These are phyloP conservation scores for Chaetomium olivaceum DNA, from an alignment of 2,329 filamentous ascomycete genomes.

Conservation along the genomic window DNA sequence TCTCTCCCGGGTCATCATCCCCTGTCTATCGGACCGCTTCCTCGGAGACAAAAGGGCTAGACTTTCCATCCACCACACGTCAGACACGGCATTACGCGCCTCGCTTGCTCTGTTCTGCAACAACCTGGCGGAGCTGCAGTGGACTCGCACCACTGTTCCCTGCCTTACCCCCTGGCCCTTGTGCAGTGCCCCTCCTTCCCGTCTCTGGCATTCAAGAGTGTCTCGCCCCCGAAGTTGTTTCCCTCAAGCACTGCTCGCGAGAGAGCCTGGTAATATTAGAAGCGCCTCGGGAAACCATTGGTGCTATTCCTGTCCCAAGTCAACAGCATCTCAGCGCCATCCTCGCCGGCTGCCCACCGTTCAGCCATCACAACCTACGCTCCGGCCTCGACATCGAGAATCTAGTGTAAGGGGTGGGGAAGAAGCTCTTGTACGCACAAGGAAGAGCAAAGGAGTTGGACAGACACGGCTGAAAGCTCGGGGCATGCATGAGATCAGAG, in stretches of 20 bases:
- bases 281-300: neutral
- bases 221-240: slow-evolving; percentile 1
- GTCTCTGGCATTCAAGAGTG: slow-evolving; percentile 18
- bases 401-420: neutral
- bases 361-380: neutral
- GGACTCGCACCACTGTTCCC: neutral
- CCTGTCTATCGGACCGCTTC: neutral
- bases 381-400: neutral
- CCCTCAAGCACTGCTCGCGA: neutral
- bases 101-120: slow-evolving; percentile 24
- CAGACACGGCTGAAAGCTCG: neutral
- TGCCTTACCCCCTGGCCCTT: neutral
- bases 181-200: neutral
- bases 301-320: neutral
- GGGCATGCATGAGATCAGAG: neutral
- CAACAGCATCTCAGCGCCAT: neutral
- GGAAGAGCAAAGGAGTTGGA: neutral
- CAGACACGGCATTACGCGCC: slow-evolving; percentile 30
- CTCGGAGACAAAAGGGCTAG: slow-evolving; percentile 8
- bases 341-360: neutral
- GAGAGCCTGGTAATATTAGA: neutral
- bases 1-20: slow-evolving; percentile 22
- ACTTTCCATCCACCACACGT: slow-evolving; percentile 8
- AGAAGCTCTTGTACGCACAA: neutral
- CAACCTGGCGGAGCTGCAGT: slow-evolving; percentile 3